Evolutionary conservation across 2,329 filamentous ascomycete species (phyloP).

Genomic region (Drechslerella stenobrocha): DNA sequence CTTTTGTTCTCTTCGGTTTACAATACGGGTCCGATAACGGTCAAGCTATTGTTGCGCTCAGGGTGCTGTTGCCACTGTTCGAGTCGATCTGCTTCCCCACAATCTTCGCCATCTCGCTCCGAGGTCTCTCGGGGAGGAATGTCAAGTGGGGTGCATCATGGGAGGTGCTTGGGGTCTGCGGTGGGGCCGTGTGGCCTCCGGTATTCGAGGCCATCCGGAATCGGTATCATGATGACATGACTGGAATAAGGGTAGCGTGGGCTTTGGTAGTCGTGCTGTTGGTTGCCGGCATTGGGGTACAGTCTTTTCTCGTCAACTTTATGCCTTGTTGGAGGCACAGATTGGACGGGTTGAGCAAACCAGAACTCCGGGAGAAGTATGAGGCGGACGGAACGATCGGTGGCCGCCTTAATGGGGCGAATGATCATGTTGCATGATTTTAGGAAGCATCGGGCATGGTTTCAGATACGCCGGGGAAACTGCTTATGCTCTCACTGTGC

Average conservation of each 20-base stretch:
- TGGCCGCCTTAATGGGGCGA: constrained; percentile 8
- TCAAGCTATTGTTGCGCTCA: constrained; percentile 60
- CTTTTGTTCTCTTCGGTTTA: constrained; percentile 53
- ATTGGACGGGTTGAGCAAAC: constrained; percentile 41
- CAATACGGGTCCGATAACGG: constrained; percentile 58
- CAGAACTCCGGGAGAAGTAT: constrained; percentile 28
- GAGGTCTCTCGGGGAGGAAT: constrained; percentile 70
- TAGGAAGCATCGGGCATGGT: too few relatives aligned
- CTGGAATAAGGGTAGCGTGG: constrained; percentile 26
- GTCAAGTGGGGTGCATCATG: constrained; percentile 75
- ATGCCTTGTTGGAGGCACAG: constrained; percentile 30
- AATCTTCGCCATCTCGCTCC: constrained; percentile 76
- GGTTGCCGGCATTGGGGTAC: constrained; percentile 12
- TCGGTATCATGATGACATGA: constrained; percentile 12
- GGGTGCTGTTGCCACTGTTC: constrained; percentile 77
- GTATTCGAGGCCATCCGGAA: constrained; percentile 36
- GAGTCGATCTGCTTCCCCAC: constrained; percentile 82
- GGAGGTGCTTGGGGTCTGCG: constrained; percentile 71
- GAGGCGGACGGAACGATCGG: constrained; percentile 38
- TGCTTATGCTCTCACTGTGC: too few relatives aligned
- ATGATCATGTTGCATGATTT: constrained; percentile 32
- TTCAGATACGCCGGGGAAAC: too few relatives aligned
- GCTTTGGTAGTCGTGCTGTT: constrained; percentile 22
- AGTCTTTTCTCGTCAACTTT: constrained; percentile 35
- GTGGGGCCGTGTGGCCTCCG: constrained; percentile 70